Percentiles rank a stretch among this genome's conserved stretches.
Evolutionary conservation across 345 rosid species (phyloP).

Genomic region (Fremontodendron californicum): DNA sequence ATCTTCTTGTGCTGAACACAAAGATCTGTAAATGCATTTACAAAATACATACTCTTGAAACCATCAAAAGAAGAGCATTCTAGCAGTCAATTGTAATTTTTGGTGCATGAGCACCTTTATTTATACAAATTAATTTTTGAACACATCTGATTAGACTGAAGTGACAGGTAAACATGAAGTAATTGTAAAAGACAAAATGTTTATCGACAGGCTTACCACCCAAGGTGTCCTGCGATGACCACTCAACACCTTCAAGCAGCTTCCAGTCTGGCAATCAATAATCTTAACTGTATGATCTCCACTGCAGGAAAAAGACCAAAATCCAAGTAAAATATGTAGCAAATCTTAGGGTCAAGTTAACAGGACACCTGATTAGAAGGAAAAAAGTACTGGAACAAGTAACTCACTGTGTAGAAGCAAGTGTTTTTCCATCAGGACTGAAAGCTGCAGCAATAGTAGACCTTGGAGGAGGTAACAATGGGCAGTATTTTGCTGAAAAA

Average conservation of each 20-base stretch:
- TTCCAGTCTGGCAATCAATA: constrained; percentile 68
- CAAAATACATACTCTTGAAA: neutral
- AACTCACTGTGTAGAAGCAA: constrained; percentile 81
- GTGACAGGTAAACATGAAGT: neutral
- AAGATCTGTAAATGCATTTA: neutral
- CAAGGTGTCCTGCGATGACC: constrained; percentile 85
- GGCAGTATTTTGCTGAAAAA: constrained; percentile 66
- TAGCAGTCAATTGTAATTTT: neutral
- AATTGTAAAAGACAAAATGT: neutral
- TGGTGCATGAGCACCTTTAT: neutral
- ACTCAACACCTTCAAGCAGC: constrained; percentile 58
- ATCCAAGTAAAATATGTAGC: constrained; percentile 2
- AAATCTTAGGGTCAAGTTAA: neutral
- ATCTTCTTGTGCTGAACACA: neutral
- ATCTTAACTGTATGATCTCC: constrained; percentile 87
- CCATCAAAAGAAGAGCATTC: neutral
- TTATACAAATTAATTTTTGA: neutral
- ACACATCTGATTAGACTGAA: neutral
- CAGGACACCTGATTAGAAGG: neutral
- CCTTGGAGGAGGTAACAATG: too few relatives aligned
- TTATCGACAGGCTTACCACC: constrained; percentile 51
- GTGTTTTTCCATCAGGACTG: constrained; percentile 68
- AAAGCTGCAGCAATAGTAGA: constrained; percentile 89
- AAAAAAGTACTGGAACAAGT: constrained; percentile 23
- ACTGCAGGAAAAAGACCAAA: constrained; percentile 31